Base-by-base conservation (phyloP, 1,284 basidiomycete genomes). In the Apiotrichum siamense region DNA sequence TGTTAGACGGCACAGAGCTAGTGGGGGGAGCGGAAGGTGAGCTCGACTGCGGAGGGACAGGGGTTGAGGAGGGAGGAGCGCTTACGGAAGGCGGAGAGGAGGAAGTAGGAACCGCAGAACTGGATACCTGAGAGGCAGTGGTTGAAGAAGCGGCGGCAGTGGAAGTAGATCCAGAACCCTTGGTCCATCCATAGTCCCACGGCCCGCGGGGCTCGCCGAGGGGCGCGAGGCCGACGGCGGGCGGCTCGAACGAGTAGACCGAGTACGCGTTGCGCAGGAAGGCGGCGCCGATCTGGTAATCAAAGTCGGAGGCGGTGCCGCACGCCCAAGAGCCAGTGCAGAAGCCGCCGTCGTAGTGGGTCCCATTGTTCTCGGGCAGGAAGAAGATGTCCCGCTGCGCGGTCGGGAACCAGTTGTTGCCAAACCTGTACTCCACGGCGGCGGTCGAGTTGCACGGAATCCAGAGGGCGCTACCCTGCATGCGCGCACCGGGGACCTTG, bases 201-300 rank as follows among this genome's bases (percentile, higher is more conserved):
- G 17, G 5, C 9, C 41, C 41, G 41, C 41, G 41, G 26, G 4
- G 17, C 18, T 20, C 12, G 18, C 67, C 54, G 3, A 76, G 63
- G 18, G 61, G 64, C 11, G 76, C 76, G 49, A 78, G 76, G 4
- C 75, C 76, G 40, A 77, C 70, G 0, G 72, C 67, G 1, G 73
- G 50, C 0, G 76, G 76, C 48, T 72, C 69, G 60, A 74, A 77
- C 47, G 74, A 64, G 65, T 69, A 76, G 17, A 69, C 65, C 10
- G 75, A 70, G 64, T 79, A 78, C 29, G 77, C 77, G 53, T 77
- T 77, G 68, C 88, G 88, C 43, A 97, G 79, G 80, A 98, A 97
- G 0, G 88, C 86, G 65, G 93, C 90, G 18, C 93, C 93, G 39
- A 73, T 23, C 17, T 29, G 25, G 31, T 23, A 43, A 2, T 17